These are phyloP conservation scores for Ceratocystis destructans DNA, from an alignment of 2,329 filamentous ascomycete species.

Conservation along the genomic window DNA sequence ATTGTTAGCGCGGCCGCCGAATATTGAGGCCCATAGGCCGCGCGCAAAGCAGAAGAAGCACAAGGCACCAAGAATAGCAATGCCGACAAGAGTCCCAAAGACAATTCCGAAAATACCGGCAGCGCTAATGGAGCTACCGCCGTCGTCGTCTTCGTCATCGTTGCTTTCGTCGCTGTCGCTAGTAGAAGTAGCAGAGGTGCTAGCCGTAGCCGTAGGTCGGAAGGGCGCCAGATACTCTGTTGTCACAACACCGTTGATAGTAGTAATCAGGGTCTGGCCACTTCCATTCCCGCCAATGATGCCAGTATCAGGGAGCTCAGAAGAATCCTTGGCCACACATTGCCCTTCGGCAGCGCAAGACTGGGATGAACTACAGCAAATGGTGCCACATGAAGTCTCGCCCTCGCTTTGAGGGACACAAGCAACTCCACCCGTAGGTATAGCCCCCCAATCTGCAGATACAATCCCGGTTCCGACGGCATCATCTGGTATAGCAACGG, in stretches of 20 bases:
- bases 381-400: slow-evolving; percentile 49
- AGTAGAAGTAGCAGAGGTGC: slow-evolving; percentile 34
- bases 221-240: slow-evolving; percentile 40
- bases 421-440: slow-evolving; percentile 31
- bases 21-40: slow-evolving; percentile 48
- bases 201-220: slow-evolving; percentile 43
- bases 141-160: slow-evolving; percentile 26
- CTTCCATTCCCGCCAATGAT: slow-evolving; percentile 22
- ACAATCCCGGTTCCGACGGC: slow-evolving; percentile 41
- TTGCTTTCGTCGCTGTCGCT: slow-evolving; percentile 33
- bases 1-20: slow-evolving; percentile 35
- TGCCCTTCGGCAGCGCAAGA: slow-evolving; percentile 48
- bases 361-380: slow-evolving; percentile 58
- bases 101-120: slow-evolving; percentile 73
- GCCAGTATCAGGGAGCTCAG: slow-evolving; percentile 23
- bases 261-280: slow-evolving; percentile 31
- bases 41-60: slow-evolving; percentile 62
- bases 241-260: slow-evolving; percentile 35
- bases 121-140: slow-evolving; percentile 41
- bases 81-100: slow-evolving; percentile 55
- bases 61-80: slow-evolving; percentile 52
- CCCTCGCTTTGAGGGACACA: slow-evolving; percentile 40
- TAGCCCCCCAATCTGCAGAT: slow-evolving; percentile 33
- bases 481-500: slow-evolving; percentile 8
- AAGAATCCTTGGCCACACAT: slow-evolving; percentile 42